Evolutionary conservation across 805 yeast genomes (phyloP).

Genomic region (Komagataella phaffii): DNA sequence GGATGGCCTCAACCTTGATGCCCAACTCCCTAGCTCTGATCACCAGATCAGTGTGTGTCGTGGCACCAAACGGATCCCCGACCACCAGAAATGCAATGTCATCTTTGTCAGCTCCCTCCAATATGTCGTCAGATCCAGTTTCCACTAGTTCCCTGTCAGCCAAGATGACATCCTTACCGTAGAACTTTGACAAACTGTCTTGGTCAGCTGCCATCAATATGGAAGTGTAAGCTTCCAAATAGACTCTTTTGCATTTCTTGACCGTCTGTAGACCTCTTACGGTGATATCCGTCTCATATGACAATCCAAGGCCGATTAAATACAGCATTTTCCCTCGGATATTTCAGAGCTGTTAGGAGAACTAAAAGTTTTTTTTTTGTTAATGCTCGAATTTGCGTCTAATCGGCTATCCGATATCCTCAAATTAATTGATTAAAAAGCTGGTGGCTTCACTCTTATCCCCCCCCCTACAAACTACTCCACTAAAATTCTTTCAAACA

Average conservation of each 20-base stretch:
- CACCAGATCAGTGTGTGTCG: conserved; percentile 92
- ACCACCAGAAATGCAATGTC: conserved; percentile 93
- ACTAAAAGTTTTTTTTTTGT: not conserved
- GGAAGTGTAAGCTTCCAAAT: conserved; percentile 90
- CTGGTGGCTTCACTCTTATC: not conserved
- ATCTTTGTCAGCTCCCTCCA: conserved; percentile 61
- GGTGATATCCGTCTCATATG: conserved; percentile 81
- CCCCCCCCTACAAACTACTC: not conserved
- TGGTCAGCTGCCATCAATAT: conserved; percentile 87
- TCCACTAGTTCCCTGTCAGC: conserved; percentile 96
- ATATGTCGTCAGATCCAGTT: conserved; percentile 70
- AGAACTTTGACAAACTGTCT: conserved; percentile 62
- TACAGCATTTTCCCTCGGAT: conserved; percentile 49
- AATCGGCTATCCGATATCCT: not conserved
- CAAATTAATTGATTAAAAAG: not conserved
- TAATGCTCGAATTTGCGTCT: not conserved
- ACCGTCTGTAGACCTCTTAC: conserved; percentile 88
- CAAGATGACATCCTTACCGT: conserved; percentile 71
- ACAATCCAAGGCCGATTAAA: conserved; percentile 82
- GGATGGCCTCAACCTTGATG: conserved; percentile 70
- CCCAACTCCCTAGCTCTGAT: conserved; percentile 80
- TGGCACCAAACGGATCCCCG: conserved; percentile 97
- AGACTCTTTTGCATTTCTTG: conserved; percentile 76
- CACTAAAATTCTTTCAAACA: not conserved
- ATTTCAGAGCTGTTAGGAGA: not conserved